phyloP scores from a whole-genome alignment of 2,329 filamentous ascomycete species.

The Zasmidium cellare region DNA sequence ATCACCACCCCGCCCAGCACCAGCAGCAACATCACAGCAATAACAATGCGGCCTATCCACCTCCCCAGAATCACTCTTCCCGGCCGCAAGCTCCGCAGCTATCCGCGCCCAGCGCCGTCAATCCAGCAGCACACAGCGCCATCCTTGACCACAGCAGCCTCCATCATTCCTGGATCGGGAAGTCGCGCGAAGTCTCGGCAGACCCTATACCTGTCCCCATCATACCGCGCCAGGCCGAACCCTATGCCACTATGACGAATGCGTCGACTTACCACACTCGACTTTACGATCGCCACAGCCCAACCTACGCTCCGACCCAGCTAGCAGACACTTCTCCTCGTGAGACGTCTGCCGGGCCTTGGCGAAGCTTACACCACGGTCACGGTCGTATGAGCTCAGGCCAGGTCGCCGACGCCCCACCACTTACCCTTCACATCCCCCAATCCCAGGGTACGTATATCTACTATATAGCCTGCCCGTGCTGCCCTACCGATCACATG shows the following conservation, averaged over 20 bases:
- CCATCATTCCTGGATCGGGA: slow-evolving; percentile 15
- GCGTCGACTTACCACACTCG: slow-evolving; percentile 10
- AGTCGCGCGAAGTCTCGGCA: slow-evolving; percentile 11
- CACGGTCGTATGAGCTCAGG: slow-evolving; percentile 17
- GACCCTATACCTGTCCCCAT: slow-evolving; percentile 5
- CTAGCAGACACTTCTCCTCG: slow-evolving; percentile 18
- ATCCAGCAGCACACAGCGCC: slow-evolving; percentile 15
- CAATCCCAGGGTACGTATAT: slow-evolving; percentile 22
- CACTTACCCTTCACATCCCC: slow-evolving; percentile 26
- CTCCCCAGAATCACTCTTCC: slow-evolving; percentile 4
- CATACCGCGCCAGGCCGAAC: slow-evolving; percentile 9
- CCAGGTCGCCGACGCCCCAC: slow-evolving; percentile 15
- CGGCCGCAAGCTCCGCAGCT: slow-evolving; percentile 18
- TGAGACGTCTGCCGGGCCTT: slow-evolving; percentile 15
- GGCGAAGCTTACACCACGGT: slow-evolving; percentile 23
- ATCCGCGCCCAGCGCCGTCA: slow-evolving; percentile 19
- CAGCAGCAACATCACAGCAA: neutral
- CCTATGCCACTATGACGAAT: slow-evolving; percentile 11
- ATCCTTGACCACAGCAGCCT: slow-evolving; percentile 9
- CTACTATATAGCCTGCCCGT: slow-evolving; percentile 2
- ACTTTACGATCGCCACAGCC: slow-evolving; percentile 18
- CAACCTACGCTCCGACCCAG: slow-evolving; percentile 15
- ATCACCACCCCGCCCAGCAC: no score
- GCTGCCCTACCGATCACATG: slow-evolving; percentile 10
- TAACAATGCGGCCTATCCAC: neutral